Base-by-base conservation (phyloP, 805 yeast species). In the Pichia rugopelliculosa region DNA sequence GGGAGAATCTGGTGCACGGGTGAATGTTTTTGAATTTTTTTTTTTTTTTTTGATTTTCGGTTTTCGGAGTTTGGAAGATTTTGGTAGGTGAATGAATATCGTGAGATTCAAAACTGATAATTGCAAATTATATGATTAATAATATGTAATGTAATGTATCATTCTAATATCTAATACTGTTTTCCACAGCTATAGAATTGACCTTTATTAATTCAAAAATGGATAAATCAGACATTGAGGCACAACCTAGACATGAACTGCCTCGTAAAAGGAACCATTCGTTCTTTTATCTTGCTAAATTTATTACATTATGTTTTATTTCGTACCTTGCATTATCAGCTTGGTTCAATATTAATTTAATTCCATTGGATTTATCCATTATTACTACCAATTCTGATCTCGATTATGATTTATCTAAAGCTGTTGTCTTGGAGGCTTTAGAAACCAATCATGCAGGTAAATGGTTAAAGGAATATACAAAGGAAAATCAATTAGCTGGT, bases 401-500 rank as follows among this genome's bases (percentile, higher is more conserved):
- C 27, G 21, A 43, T 21, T 43, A 42, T 24, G 23, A 17, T 5
- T 26, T 43, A 5, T 26, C 47, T 12, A 34, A 36, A 22, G 13
- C 41, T 4, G 38, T 44, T 10, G 56, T 64, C 30, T 44, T 67
- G 36, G 52, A 55, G 1, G 53, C 64, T 3, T 45, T 67, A 36
- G 62, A 65, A 34, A 54, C 59, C 15, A 71, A 71, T 43, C 51
- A 54, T 25, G 80, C 82, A 9, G 71, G 75, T 0, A 67, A 76
- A 22, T 82, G 85, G 84, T 69, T 77, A 7, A 53, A 72, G 42
- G 66, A 62, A 34, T 80, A 79, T 56, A 75, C 86, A 1, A 51
- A 68, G 6, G 72, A 70, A 34, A 73, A 81, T 2, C 87, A 82
- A 57, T 62, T 81, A 49, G 83, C 86, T 4, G 84, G 84, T 3